Evolutionary conservation across 1,284 basidiomycete species (phyloP).

Genomic region (Cryptococcus sp.): DNA sequence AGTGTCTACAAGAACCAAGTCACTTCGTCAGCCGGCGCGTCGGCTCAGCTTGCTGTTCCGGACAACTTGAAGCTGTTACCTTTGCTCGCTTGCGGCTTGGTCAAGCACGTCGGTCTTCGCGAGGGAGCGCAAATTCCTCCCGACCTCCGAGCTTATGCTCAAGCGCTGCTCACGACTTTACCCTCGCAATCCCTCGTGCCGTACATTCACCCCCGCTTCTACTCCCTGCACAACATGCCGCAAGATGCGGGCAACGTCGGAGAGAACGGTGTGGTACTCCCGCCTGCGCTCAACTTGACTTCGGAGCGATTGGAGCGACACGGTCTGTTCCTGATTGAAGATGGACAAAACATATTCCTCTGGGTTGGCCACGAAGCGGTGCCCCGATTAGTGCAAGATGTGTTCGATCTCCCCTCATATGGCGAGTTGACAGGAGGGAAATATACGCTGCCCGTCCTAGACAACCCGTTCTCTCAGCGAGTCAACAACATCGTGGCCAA

Average conservation of each 20-base stretch:
- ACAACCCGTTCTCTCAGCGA: constrained; percentile 90
- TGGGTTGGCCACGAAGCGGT: constrained; percentile 98
- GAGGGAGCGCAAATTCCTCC: constrained; percentile 96
- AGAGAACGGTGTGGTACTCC: constrained; percentile 44
- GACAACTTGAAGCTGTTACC: constrained; percentile 95
- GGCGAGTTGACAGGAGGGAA: constrained; percentile 89
- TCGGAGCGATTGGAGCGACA: constrained; percentile 93
- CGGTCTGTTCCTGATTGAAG: constrained; percentile 95
- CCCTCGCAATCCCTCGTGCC: constrained; percentile 89
- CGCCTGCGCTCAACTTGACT: constrained; percentile 77
- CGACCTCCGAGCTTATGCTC: constrained; percentile 93
- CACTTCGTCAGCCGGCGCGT: constrained; percentile 87
- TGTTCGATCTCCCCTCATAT: constrained; percentile 88
- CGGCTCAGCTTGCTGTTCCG: constrained; percentile 87
- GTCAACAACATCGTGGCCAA: constrained; percentile 92
- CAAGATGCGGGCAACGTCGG: constrained; percentile 51
- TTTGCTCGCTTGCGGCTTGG: constrained; percentile 79
- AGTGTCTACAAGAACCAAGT: constrained; percentile 94
- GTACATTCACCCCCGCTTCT: constrained; percentile 93
- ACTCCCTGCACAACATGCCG: constrained; percentile 92
- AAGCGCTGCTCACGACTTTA: constrained; percentile 85
- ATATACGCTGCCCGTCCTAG: constrained; percentile 81
- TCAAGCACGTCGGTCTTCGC: constrained; percentile 94
- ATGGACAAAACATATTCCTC: constrained; percentile 96
- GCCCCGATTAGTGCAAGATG: constrained; percentile 88